These are phyloP conservation scores for Trametes pubescens DNA, from an alignment of 1,284 basidiomycete species.

Conservation along the genomic window DNA sequence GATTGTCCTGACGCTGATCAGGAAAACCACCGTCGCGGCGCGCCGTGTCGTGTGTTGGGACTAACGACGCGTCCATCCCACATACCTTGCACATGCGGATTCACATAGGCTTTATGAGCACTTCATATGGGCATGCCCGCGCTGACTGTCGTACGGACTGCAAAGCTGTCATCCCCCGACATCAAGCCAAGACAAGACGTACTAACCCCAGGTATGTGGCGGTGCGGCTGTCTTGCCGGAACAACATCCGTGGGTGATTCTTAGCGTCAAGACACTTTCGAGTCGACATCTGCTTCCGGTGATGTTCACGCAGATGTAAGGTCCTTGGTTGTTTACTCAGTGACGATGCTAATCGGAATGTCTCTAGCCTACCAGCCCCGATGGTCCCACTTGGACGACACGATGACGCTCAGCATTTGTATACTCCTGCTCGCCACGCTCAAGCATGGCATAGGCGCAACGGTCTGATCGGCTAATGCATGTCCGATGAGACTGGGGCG, in stretches of 20 bases:
- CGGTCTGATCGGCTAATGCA: not conserved
- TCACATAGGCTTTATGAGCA: too few relatives aligned
- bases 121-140: too few relatives aligned
- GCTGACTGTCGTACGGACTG: too few relatives aligned
- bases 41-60: too few relatives aligned
- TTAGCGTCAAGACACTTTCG: not conserved
- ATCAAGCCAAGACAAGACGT: not conserved
- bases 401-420: not conserved
- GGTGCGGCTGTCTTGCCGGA: not conserved
- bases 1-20: too few relatives aligned
- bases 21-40: too few relatives aligned
- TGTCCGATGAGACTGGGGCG: not conserved
- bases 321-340: not conserved
- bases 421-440: not conserved
- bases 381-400: not conserved
- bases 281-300: not conserved
- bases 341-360: not conserved
- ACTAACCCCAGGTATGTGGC: not conserved
- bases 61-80: too few relatives aligned
- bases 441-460: not conserved
- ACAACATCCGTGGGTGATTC: not conserved
- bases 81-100: too few relatives aligned
- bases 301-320: not conserved
- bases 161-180: too few relatives aligned
- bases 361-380: not conserved